Base-by-base conservation (phyloP, 352 stramenopile genomes). In the Globisporangium viniferum region DNA sequence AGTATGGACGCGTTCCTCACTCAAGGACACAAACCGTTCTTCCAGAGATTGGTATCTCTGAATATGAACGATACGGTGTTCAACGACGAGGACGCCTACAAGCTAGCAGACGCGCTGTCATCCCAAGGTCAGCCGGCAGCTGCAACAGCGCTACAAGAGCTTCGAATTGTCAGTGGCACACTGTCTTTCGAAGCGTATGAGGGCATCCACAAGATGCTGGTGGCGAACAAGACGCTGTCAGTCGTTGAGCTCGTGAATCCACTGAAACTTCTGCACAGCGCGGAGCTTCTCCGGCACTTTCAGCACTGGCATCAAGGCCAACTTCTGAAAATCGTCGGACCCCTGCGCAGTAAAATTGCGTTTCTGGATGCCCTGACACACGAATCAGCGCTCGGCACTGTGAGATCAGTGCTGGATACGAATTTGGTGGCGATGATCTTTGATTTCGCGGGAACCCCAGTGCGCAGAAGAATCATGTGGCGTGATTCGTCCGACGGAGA, bases 51-150 rank as follows among this genome's bases (percentile, higher is more conserved):
- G 39, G 39, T 56, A 2, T 64, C 59, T 12, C n/a, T 64, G 41
- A 64, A 57, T 10, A 15, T 64, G 29, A 64, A 64, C 20, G 59
- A 64, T 9, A 64, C 59, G 1, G 59, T 44, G 15, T 27, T 49
- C 7, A 57, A 33, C 29, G 20, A 54, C n/a, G 29, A 27, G 9
- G 31, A 55, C 7, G 41, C 2, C 24, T 2, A 20, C 10, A 57
- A 5, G 44, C 44, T 64, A 22, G 27, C 7, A 12, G 8, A 54
- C 14, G 41, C 29, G 10, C 18, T 64, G 27, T 33, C 15, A 2
- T 7, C 18, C 14, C 59, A 20, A 12, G 41, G 57, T 8, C 31
- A 20, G 5, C 44, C 15, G 18, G 27, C 18, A 24, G 15, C 24
- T 24, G 24, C 27, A n/a, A 10, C 49, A 33, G 56, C 33, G 33